Percentiles rank a stretch among this genome's conserved stretches.
phyloP scores from a whole-genome alignment of 2,329 filamentous ascomycete genomes.

The Penicillium digitatum region DNA sequence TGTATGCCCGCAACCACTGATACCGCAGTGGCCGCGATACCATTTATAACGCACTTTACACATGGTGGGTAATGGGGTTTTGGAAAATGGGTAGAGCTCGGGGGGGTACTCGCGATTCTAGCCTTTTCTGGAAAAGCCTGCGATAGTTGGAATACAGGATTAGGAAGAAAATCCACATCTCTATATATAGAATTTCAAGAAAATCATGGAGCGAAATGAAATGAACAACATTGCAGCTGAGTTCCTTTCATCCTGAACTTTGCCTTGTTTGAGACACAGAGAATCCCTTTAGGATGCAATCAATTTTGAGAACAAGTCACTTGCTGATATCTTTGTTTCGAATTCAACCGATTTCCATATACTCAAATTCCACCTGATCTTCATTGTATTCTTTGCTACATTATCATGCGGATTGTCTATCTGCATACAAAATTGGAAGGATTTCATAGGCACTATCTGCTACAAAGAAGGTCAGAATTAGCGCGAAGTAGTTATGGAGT shows the following conservation, averaged over 20 bases:
- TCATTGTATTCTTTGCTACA: not conserved
- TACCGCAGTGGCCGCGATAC: conserved; percentile 2
- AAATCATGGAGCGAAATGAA: not conserved
- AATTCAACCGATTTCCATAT: not conserved
- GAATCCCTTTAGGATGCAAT: not conserved
- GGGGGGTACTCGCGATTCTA: not conserved
- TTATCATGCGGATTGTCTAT: not conserved
- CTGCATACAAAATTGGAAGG: not conserved
- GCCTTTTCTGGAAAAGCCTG: not conserved
- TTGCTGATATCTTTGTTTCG: not conserved
- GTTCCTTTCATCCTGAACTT: not conserved
- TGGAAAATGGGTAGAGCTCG: not conserved
- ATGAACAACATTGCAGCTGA: not conserved
- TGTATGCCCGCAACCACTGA: conserved; percentile 4
- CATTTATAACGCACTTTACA: conserved; percentile 6
- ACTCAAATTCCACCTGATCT: not conserved
- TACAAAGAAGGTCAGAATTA: not conserved
- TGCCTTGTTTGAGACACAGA: not conserved
- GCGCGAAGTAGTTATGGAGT: not conserved
- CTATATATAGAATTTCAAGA: not conserved
- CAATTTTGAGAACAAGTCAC: not conserved
- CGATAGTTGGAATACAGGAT: not conserved
- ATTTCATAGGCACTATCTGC: not conserved
- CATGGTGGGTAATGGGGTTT: not conserved
- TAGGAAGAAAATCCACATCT: not conserved